Base-by-base conservation (phyloP, 2,329 filamentous ascomycete genomes). In the Apiospora kogelbergensis region DNA sequence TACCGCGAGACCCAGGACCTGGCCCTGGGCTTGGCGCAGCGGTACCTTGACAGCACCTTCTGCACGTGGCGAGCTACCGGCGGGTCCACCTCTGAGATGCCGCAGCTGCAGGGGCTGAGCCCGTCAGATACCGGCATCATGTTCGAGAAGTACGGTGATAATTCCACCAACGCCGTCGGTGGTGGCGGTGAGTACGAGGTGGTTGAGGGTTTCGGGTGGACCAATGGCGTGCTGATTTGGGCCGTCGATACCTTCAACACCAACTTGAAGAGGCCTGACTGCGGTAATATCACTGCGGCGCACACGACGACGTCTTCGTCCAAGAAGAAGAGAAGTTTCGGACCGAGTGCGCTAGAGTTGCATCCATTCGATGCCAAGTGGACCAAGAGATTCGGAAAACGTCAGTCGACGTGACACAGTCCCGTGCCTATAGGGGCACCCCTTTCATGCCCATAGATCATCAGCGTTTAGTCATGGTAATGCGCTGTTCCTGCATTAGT, bases 51-150 rank as follows among this genome's bases (percentile, higher is more conserved):
- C 77, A 89, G 87, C 22, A 84, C 89, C 0, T 92, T 91, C 76
- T 92, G 90, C 81, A 91, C 90, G 0, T 92, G 90, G 90, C 88
- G 85, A 69, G 87, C 88, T 6, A 92, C 90, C 0, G 90, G 90
- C 26, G 90, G 90, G 3, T 84, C 85, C 2, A 91, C 89, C 0
- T 81, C 81, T 13, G 78, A 82, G 71, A 84, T 81, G 53, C 85
- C 85, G 40, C 85, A 82, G 76, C 81, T 90, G 67, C 76, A 78
- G 20, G 86, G 86, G 0, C 76, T 86, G 0, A 74, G 78, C 0
- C 74, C 81, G 1, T 73, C 80, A 7, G 79, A 82, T 24, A 78
- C 79, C 9, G 90, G 90, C 26, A 88, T 87, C 76, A 91, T 92
- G 82, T 92, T 92, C 76, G 90, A 92, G 77, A 92, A 92, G 82